phyloP scores from a whole-genome alignment of 2,329 filamentous ascomycete species.

The Fusarium ramigenum region DNA sequence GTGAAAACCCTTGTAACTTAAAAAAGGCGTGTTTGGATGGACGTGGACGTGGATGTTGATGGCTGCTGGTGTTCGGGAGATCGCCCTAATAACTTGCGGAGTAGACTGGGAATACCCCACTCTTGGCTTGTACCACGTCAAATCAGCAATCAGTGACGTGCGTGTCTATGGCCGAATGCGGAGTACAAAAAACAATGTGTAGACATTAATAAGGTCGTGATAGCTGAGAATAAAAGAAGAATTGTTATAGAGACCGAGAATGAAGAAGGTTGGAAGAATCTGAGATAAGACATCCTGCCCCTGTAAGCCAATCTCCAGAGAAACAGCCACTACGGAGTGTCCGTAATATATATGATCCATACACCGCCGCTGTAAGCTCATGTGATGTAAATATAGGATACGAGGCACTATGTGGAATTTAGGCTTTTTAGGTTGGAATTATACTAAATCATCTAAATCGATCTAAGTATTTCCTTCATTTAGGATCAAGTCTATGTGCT shows the following conservation, averaged over 20 bases:
- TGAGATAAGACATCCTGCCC: background rate
- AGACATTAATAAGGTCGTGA: no score
- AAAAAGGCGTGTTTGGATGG: background rate
- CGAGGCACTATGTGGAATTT: background rate
- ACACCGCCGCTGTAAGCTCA: background rate
- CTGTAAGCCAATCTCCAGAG: slow-evolving; percentile 1
- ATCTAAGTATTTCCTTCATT: background rate
- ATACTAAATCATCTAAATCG: background rate
- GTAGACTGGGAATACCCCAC: slow-evolving; percentile 26
- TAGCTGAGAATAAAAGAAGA: background rate
- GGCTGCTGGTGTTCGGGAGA: slow-evolving; percentile 16
- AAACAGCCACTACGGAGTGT: slow-evolving; percentile 4
- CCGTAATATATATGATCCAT: background rate
- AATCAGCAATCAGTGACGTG: slow-evolving; percentile 34
- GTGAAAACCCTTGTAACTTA: background rate
- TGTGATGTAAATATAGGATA: background rate
- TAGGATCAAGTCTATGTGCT: background rate
- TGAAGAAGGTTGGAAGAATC: background rate
- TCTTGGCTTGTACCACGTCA: slow-evolving; percentile 27
- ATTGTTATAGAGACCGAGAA: background rate
- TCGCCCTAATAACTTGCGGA: slow-evolving; percentile 32
- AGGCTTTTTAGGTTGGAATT: background rate
- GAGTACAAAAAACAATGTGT: background rate
- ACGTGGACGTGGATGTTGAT: background rate
- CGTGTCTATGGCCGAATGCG: slow-evolving; percentile 13